Evolutionary conservation across 2,329 filamentous ascomycete genomes (phyloP), one percentile per base, ranked within the genome.

Genomic region (Harringtonia lauricola): DNA sequence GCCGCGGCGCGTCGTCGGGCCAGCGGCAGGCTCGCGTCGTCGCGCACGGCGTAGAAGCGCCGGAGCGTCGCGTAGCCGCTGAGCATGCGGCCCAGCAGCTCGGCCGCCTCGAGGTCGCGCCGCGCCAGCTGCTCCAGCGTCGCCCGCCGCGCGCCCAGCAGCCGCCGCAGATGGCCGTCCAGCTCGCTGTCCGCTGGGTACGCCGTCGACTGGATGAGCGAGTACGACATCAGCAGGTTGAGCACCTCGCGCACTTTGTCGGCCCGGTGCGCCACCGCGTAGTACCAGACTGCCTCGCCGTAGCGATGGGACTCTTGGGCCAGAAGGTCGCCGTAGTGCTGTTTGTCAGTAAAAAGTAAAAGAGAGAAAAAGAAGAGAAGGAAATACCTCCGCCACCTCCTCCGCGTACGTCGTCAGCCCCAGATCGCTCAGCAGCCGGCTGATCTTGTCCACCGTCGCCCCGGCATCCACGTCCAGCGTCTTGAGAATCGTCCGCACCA

Each of bases 61-160:
- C 90, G 83, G 18, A 96, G 70, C 1, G 88, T 94, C 19, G 89
- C 90, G 56, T 96, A 96, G 19, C 90, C 90, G 58, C 86, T 92
- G 10, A 95, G 78, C 64, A 89, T 83, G 48, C 83, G 84, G 38
- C 89, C 86, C 3, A 96, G 71, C 12, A 95, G 74, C 52, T 85
- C 75, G 9, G 89, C 90, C 8, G 87, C 89, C 57, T 89, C 83
- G 28, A 83, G 66, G 54, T 95, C 90, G 42, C 82, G 73, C 22
- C 74, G 72, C 7, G 86, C 84, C 42, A 90, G 78, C 26, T 76
- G 69, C 44, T 81, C 77, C 3, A 96, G 70, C 1, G 84, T 82
- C 14, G 75, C 64, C 52, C 81, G 82, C 13, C 88, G 84, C 41
- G 82, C 79, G 43, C 72, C 73, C 42, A 95, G 72, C 34, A 96